Percentiles rank a stretch among this genome's conserved stretches.
phyloP scores from a whole-genome alignment of 2,329 filamentous ascomycete genomes.

The Mariannaea sp. region DNA sequence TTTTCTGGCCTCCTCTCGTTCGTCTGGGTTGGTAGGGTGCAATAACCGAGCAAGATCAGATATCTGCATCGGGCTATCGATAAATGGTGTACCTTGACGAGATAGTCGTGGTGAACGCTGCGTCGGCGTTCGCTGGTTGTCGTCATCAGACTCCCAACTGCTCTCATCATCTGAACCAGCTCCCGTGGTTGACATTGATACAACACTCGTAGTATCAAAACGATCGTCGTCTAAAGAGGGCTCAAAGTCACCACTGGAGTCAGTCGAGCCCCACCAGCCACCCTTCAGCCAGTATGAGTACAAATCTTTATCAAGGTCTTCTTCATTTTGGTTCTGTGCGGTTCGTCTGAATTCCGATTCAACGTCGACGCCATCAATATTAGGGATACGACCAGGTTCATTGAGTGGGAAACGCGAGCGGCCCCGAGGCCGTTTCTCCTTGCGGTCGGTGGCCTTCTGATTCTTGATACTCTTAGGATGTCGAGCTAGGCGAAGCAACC shows the following conservation, averaged over 20 bases:
- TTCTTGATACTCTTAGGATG: slow-evolving; percentile 42
- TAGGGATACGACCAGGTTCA: slow-evolving; percentile 59
- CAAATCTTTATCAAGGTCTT: slow-evolving; percentile 71
- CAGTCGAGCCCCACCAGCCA: slow-evolving; percentile 82
- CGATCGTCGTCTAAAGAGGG: slow-evolving; percentile 60
- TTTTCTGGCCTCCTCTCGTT: slow-evolving; percentile 79
- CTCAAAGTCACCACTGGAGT: slow-evolving; percentile 79
- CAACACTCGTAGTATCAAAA: slow-evolving; percentile 78
- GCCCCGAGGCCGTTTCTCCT: slow-evolving; percentile 19
- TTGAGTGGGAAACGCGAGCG: slow-evolving; percentile 33
- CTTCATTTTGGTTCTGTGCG: slow-evolving; percentile 56
- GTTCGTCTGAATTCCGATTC: slow-evolving; percentile 76
- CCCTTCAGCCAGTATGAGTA: slow-evolving; percentile 86
- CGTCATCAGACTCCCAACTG: slow-evolving; percentile 55
- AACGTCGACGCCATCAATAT: slow-evolving; percentile 73
- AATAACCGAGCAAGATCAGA: slow-evolving; percentile 78
- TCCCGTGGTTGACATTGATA: slow-evolving; percentile 61
- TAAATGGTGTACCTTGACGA: slow-evolving; percentile 61
- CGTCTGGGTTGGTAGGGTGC: slow-evolving; percentile 76
- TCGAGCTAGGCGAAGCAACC: slow-evolving; percentile 62
- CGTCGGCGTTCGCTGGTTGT: slow-evolving; percentile 73
- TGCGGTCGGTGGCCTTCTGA: slow-evolving; percentile 23
- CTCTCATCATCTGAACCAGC: slow-evolving; percentile 51
- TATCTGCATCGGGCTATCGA: slow-evolving; percentile 68
- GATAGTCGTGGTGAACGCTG: slow-evolving; percentile 57